Evolutionary conservation across 2,329 filamentous ascomycete species (phyloP), one percentile per base, ranked within the genome.

Genomic region (Curvularia eragrostidis): DNA sequence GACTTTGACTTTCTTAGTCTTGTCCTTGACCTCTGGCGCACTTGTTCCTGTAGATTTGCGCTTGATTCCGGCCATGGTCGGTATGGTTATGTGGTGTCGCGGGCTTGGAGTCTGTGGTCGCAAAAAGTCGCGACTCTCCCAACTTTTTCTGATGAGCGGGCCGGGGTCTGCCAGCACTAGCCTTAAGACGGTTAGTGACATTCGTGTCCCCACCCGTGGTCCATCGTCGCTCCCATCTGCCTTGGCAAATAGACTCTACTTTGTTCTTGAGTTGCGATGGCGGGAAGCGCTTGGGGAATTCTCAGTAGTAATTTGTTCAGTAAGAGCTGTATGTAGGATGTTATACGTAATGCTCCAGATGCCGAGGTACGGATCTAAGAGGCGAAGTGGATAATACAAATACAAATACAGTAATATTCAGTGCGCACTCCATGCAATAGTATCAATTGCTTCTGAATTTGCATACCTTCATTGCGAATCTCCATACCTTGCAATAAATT

Each of bases 1-100:
- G 34, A 73, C 65, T 61, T 75, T 76, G 52, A 65, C 66, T 53
- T 79, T 80, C 63, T 81, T 82, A 57, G 59, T 69, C 42, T 70
- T 71, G 24, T 36, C 42, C 54, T 70, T 70, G 34, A 41, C 46
- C 7, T 71, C 70, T 13, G 62, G 36, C 15, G 60, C 63, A 32
- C 62, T 56, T 28, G 62, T 21, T 19, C 61, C 64, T 1, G 58
- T 54, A 10, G 72, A 69, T 60, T 76, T 73, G 48, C 68, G 68
- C 60, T 76, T 76, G n/a, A 75, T 71, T 54, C 73, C 74, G n/a
- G 70, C 69, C 74, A 76, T 76, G 47, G 41, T 67, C 13, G 46
- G 54, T 42, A 32, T 34, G 36, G 30, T 49, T 44, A 49, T 36
- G 51, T 61, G 49, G 5, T 49, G 57, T 52, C 50, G 56, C 48